Percentiles rank a stretch among this genome's conserved stretches.
phyloP scores from a whole-genome alignment of 306 rosid genomes.

The Astragalus membranaceus region DNA sequence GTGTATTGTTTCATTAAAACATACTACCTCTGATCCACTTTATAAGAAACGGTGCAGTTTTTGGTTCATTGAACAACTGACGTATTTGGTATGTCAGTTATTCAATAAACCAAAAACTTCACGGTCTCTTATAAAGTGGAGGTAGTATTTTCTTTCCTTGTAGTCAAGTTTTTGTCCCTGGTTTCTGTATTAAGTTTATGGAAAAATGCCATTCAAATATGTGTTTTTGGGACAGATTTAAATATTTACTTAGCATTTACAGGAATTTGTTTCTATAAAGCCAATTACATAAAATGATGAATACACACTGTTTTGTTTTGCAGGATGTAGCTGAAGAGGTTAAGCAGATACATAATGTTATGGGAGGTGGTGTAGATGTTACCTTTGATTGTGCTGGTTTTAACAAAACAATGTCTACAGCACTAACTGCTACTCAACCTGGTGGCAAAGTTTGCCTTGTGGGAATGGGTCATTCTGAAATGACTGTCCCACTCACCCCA shows the following conservation, averaged over 20 bases:
- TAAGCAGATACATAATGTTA: constrained; percentile 43
- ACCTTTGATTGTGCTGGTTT: constrained; percentile 87
- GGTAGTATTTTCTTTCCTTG: too few species aligned
- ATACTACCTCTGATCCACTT: too few species aligned
- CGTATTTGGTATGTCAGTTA: too few species aligned
- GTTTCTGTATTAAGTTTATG: too few species aligned
- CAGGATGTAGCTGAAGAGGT: constrained; percentile 74
- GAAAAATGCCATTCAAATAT: neutral
- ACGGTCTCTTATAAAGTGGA: too few species aligned
- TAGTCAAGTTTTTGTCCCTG: too few species aligned
- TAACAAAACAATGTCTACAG: constrained; percentile 80
- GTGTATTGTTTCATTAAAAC: too few species aligned
- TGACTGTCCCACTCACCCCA: constrained; percentile 80
- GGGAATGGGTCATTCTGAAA: constrained; percentile 73
- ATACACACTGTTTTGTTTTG: neutral
- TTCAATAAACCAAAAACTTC: too few species aligned
- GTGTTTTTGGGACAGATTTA: neutral
- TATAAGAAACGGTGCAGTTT: too few species aligned
- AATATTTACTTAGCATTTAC: neutral
- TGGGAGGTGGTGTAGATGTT: constrained; percentile 55
- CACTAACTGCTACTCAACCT: constrained; percentile 58
- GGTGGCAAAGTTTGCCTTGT: constrained; percentile 92
- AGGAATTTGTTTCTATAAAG: neutral
- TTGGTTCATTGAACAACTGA: too few species aligned
- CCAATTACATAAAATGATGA: neutral